Evolutionary conservation across 2,329 filamentous ascomycete genomes (phyloP).

Genomic region (Hypocrella siamensis): DNA sequence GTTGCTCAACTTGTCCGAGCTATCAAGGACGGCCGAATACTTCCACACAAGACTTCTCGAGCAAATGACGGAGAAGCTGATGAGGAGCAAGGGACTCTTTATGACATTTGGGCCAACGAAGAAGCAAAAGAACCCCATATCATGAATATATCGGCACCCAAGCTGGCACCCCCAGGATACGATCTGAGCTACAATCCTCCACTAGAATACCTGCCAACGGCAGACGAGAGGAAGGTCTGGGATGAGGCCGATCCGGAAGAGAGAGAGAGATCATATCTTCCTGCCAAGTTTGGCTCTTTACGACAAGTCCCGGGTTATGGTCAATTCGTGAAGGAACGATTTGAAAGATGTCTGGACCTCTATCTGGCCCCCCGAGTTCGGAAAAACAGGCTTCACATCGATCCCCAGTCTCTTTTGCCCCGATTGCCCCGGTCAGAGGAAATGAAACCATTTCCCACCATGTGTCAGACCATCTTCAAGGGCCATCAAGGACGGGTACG

Average conservation of each 20-base stretch:
- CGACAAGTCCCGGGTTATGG: constrained; percentile 88
- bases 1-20: constrained; percentile 96
- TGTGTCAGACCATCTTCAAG: constrained; percentile 71
- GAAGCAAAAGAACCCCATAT: constrained; percentile 65
- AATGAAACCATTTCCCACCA: constrained; percentile 84
- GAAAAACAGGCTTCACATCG: constrained; percentile 91
- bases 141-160: constrained; percentile 92
- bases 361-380: constrained; percentile 87
- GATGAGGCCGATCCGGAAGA: constrained; percentile 79
- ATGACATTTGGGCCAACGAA: constrained; percentile 94
- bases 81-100: constrained; percentile 55
- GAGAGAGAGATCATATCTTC: constrained; percentile 74
- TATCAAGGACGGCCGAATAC: constrained; percentile 83
- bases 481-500: constrained; percentile 84
- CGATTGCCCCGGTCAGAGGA: constrained; percentile 90
- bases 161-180: constrained; percentile 82
- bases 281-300: constrained; percentile 66
- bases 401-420: constrained; percentile 80
- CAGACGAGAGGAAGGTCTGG: constrained; percentile 74
- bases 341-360: constrained; percentile 86
- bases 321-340: constrained; percentile 83
- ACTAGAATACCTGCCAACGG: constrained; percentile 78
- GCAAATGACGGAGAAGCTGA: constrained; percentile 54
- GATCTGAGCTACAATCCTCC: constrained; percentile 96
- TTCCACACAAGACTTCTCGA: constrained; percentile 70